Conservation (phyloP, 352 stramenopile genomes). For the Elongisporangium prolatum region DNA sequence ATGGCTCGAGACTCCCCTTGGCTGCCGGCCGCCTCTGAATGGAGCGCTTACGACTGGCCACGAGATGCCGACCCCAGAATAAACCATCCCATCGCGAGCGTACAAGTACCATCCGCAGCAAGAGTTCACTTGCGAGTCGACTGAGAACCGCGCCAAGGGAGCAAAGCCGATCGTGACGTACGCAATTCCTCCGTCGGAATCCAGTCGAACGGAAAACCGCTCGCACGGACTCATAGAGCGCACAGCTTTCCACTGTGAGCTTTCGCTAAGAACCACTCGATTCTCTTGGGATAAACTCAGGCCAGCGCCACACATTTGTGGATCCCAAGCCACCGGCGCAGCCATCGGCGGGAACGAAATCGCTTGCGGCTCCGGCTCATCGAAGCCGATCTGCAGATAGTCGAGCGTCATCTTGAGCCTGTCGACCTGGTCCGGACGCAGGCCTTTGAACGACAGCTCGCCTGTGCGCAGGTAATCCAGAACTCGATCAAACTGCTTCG, state of each 20-base stretch:
- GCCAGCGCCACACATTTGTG: background rate
- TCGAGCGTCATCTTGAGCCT: background rate
- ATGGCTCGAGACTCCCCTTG: background rate
- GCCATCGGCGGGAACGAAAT: background rate
- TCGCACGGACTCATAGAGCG: background rate
- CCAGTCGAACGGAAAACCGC: background rate
- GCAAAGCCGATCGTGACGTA: background rate
- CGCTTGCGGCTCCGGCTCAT: background rate
- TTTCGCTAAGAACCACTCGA: background rate
- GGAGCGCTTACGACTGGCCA: background rate
- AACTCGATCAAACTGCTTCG: background rate
- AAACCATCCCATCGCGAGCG: background rate
- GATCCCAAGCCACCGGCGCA: background rate
- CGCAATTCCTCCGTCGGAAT: background rate
- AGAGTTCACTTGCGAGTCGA: background rate
- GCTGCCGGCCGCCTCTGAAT: background rate
- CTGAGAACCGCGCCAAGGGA: background rate
- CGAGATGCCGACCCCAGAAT: background rate
- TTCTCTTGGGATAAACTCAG: background rate
- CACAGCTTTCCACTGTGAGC: background rate
- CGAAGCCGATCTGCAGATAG: background rate
- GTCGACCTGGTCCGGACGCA: background rate
- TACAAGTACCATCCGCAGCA: background rate
- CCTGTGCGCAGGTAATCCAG: background rate
- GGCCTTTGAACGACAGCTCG: background rate